phyloP scores from a whole-genome alignment of 495 filamentous ascomycete genomes.

The Xylaria curta region DNA sequence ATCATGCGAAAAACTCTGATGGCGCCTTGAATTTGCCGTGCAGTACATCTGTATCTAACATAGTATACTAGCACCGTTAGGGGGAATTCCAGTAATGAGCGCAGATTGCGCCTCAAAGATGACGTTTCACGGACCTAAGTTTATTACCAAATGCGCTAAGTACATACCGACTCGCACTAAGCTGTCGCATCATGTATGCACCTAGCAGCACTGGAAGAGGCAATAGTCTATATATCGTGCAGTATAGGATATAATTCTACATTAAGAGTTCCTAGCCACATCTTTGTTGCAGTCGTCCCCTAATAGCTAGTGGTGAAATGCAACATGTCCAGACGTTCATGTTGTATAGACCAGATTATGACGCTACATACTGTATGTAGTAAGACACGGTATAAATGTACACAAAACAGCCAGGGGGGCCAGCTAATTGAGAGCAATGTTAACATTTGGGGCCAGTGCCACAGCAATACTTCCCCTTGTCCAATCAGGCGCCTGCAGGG shows the following conservation, averaged over 20 bases:
- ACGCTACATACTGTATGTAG: background rate
- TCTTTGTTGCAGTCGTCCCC: background rate
- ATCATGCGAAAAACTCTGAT: background rate
- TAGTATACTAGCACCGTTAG: background rate
- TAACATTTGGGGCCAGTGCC: constrained; percentile 3
- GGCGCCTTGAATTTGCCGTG: background rate
- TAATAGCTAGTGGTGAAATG: background rate
- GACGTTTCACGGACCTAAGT: constrained; percentile 8
- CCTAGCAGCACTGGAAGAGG: background rate
- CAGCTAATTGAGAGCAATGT: background rate
- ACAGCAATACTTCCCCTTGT: background rate
- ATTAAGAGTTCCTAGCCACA: background rate
- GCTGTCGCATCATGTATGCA: background rate
- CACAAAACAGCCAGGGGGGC: background rate
- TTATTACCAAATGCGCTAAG: background rate
- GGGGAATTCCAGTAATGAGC: background rate
- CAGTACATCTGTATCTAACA: background rate
- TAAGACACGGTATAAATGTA: background rate
- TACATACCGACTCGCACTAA: background rate
- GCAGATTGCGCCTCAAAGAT: constrained; percentile 15
- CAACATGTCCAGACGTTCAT: no score
- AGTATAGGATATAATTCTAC: background rate
- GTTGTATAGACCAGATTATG: no score
- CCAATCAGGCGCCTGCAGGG: constrained; percentile 7
- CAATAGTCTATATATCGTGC: background rate